Percentiles rank a stretch among this genome's conserved stretches.
phyloP scores from a whole-genome alignment of 345 rosid genomes.

The Microthlaspi erraticum region DNA sequence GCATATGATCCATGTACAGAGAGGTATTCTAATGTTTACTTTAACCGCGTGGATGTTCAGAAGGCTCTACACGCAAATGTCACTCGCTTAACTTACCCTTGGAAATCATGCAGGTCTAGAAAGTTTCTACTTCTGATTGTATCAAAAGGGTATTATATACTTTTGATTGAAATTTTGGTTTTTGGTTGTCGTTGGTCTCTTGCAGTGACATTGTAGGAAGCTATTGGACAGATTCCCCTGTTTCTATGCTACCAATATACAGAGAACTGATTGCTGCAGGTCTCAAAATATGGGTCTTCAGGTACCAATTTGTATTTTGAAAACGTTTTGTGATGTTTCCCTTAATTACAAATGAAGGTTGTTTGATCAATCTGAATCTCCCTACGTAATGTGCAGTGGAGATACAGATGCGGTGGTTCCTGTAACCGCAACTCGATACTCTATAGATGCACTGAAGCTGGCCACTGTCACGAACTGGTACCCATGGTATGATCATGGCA shows the following conservation, averaged over 20 bases:
- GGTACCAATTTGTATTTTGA: slow-evolving; percentile 47
- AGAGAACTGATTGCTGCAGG: slow-evolving; percentile 72
- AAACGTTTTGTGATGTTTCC: neutral
- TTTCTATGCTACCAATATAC: slow-evolving; percentile 74
- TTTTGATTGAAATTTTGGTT: neutral
- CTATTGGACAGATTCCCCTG: slow-evolving; percentile 83
- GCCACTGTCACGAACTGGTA: slow-evolving; percentile 82
- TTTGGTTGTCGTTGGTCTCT: neutral
- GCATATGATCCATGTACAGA: slow-evolving; percentile 98
- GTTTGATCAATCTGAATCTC: slow-evolving; percentile 33
- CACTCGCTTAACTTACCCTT: slow-evolving; percentile 69
- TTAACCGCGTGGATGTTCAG: slow-evolving; percentile 83
- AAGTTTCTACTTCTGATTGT: slow-evolving; percentile 8
- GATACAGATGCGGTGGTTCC: slow-evolving; percentile 96
- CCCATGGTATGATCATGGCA: slow-evolving; percentile 72
- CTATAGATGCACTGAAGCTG: slow-evolving; percentile 82
- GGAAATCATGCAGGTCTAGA: slow-evolving; percentile 87
- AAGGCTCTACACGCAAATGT: slow-evolving; percentile 89
- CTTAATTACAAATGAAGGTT: slow-evolving; percentile 18
- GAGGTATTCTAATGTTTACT: slow-evolving; percentile 73
- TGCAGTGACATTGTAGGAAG: slow-evolving; percentile 63
- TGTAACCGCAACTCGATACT: slow-evolving; percentile 85
- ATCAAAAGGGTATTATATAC: neutral
- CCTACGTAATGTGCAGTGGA: slow-evolving; percentile 61
- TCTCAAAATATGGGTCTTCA: slow-evolving; percentile 83